Percentiles rank a stretch among this genome's conserved stretches.
Evolutionary conservation across 2,329 filamentous ascomycete species (phyloP).

Genomic region (Teratosphaeria destructans): DNA sequence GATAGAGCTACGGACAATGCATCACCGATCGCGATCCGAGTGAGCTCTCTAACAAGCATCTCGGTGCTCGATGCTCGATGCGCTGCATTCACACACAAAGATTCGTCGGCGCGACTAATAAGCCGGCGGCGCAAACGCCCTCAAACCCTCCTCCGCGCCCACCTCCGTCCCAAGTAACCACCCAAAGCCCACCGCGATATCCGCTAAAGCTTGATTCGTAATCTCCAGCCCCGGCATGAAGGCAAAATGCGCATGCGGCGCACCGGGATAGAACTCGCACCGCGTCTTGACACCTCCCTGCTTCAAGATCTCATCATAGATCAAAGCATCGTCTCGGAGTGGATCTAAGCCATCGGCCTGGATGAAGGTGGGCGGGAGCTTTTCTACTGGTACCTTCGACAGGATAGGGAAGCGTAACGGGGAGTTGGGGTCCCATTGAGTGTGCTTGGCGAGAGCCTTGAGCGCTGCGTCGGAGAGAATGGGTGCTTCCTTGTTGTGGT

Average conservation of each 20-base stretch:
- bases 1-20: neutral
- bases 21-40: neutral
- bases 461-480: conserved; percentile 17
- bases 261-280: conserved; percentile 34
- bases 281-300: conserved; percentile 36
- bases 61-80: neutral
- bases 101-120: neutral
- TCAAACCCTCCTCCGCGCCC: conserved; percentile 4
- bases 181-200: conserved; percentile 24
- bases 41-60: neutral
- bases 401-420: conserved; percentile 25
- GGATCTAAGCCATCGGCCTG: conserved; percentile 43
- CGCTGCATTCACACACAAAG: neutral
- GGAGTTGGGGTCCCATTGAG: conserved; percentile 9
- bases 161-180: conserved; percentile 25
- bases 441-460: conserved; percentile 6
- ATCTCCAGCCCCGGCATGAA: conserved; percentile 23
- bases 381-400: conserved; percentile 20
- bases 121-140: neutral
- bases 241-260: conserved; percentile 33
- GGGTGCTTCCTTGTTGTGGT: conserved; percentile 33
- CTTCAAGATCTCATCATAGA: conserved; percentile 41
- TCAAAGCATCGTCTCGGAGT: conserved; percentile 42
- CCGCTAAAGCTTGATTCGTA: conserved; percentile 17
- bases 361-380: conserved; percentile 39